Base-by-base conservation (phyloP, 2,329 filamentous ascomycete species). In the Penicillium expansum region DNA sequence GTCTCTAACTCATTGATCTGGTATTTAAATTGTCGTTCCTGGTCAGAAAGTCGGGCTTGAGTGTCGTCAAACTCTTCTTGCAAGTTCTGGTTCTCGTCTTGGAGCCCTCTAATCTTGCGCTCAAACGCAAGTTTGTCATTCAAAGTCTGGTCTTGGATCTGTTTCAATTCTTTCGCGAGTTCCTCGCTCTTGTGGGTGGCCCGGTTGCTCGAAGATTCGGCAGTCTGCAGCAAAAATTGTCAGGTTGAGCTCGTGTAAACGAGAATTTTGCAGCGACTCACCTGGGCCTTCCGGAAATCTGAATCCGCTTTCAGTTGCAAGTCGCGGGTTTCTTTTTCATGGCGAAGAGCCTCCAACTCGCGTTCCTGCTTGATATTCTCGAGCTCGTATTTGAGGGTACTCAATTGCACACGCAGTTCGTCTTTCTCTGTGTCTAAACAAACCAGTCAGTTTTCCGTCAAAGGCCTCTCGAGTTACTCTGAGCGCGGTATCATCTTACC, bases 351-450 rank as follows among this genome's bases (percentile, higher is more conserved):
- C 47, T 86, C 80, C 67, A 97, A 83, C 56, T 96, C 91, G 65
- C 90, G 88, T 69, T 97, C 93, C 65, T 96, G 91, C 67, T 93
- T 92, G 52, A 90, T 79, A 18, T 90, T 93, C 67, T 92, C 90
- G 63, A 96, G 82, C 57, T 93, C 91, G 76, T 97, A 99, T 60
- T 87, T 88, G 49, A 97, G 79, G 0, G 91, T 90, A 60, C 92
- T 94, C 41, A 97, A 80, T 74, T 97, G 91, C 2, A 93, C 91
- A 69, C 93, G 92, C 27, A 97, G 81, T 62, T 92, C 88, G 68
- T 97, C 92, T 58, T 84, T 87, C 52, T 76, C 75, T 13, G 69
- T 62, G 63, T 78, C 75, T 78, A 47, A 0, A 55, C 9, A 13
- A 32, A 16, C 7, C 14, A 20, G 45, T 69, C 14, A 68, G 50